phyloP scores from a whole-genome alignment of 2,329 filamentous ascomycete species.

The Harringtonia lauricola region DNA sequence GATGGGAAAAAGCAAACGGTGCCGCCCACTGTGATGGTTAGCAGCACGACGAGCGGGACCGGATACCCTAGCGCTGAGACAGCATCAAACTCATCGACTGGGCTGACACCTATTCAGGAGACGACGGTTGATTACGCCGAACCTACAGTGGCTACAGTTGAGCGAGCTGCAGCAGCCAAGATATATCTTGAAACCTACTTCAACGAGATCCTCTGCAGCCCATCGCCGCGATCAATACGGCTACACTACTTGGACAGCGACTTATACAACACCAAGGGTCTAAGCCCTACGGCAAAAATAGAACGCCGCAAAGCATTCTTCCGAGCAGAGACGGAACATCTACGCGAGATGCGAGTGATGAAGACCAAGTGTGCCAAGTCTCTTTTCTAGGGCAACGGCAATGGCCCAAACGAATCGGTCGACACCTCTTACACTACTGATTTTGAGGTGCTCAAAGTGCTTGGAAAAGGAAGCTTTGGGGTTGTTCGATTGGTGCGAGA shows the following conservation, averaged over 20 bases:
- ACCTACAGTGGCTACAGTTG: conserved; percentile 49
- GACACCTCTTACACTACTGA: conserved; percentile 25
- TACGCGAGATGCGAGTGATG: conserved; percentile 62
- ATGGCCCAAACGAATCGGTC: neutral
- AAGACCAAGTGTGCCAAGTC: conserved; percentile 32
- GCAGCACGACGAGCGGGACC: too few species aligned
- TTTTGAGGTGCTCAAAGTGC: conserved; percentile 72
- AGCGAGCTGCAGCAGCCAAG: conserved; percentile 70
- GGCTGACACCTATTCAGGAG: neutral
- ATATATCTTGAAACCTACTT: conserved; percentile 80
- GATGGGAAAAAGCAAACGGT: neutral
- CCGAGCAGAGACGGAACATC: conserved; percentile 58
- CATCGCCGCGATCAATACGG: conserved; percentile 49
- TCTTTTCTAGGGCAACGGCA: neutral
- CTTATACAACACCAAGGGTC: conserved; percentile 42
- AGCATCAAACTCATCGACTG: neutral
- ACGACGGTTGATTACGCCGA: conserved; percentile 9
- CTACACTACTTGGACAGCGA: conserved; percentile 50
- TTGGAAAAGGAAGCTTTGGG: conserved; percentile 92
- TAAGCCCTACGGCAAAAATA: conserved; percentile 44
- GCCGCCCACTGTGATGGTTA: neutral
- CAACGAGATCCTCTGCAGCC: conserved; percentile 51
- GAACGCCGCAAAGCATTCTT: conserved; percentile 47
- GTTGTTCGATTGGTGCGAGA: conserved; percentile 79
- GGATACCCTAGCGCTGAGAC: neutral